These are phyloP conservation scores for Kappamyces sp. DNA, from an alignment of 192 early-diverging fungal genomes.

Conservation along the genomic window DNA sequence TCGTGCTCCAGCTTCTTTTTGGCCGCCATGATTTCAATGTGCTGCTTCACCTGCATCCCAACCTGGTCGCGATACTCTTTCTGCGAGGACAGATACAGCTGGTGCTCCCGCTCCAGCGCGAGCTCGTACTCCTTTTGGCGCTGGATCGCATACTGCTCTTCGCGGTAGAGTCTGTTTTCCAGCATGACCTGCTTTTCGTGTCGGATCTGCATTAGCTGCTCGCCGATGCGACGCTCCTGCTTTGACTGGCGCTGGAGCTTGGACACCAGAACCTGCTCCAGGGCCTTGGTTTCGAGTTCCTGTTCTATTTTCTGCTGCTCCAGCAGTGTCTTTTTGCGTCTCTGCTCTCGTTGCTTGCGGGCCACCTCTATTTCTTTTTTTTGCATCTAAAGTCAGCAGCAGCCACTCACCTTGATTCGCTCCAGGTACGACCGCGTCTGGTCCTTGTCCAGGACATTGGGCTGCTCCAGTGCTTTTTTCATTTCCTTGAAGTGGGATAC, in stretches of 20 bases:
- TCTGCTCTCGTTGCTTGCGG: constrained; percentile 44
- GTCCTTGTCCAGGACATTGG: neutral
- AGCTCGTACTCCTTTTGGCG: constrained; percentile 54
- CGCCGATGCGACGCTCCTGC: constrained; percentile 56
- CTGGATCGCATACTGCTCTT: constrained; percentile 48
- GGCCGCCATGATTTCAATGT: constrained; percentile 40
- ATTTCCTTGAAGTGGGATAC: constrained; percentile 29
- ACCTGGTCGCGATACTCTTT: constrained; percentile 39
- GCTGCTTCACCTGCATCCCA: constrained; percentile 39
- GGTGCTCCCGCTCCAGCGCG: constrained; percentile 42
- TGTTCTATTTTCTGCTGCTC: constrained; percentile 41
- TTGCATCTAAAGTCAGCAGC: constrained; percentile 21
- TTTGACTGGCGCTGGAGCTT: constrained; percentile 51
- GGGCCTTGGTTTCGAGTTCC: constrained; percentile 31
- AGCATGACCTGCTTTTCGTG: constrained; percentile 54
- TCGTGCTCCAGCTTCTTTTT: constrained; percentile 32
- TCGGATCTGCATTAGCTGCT: constrained; percentile 51
- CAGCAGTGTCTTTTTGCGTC: constrained; percentile 43
- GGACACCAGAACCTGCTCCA: constrained; percentile 39
- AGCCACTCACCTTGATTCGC: constrained; percentile 33
- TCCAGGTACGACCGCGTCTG: constrained; percentile 38
- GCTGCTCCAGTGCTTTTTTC: constrained; percentile 1
- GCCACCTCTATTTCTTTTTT: constrained; percentile 43
- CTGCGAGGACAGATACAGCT: constrained; percentile 28
- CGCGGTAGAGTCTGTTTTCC: constrained; percentile 42